Evolutionary conservation across 2,329 filamentous ascomycete species (phyloP).

Genomic region (Cladosporium sp.): DNA sequence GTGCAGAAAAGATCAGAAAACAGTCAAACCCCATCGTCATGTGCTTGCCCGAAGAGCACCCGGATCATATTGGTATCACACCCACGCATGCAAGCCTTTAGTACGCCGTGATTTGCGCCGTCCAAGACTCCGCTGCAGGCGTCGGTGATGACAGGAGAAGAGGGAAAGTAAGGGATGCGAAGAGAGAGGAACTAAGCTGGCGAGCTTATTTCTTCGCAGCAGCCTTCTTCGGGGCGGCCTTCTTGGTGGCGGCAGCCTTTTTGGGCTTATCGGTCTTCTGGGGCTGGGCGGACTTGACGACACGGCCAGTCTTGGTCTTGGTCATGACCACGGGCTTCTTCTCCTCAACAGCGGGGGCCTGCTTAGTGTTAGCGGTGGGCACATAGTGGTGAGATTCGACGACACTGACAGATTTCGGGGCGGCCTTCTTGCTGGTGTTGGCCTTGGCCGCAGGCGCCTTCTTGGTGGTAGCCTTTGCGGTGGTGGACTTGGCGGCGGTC

Average conservation of each 20-base stretch:
- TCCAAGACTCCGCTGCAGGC: background rate
- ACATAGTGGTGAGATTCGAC: background rate
- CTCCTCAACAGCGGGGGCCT: slow-evolving; percentile 65
- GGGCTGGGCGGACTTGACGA: slow-evolving; percentile 64
- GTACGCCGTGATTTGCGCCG: slow-evolving; percentile 6
- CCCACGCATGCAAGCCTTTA: slow-evolving; percentile 8
- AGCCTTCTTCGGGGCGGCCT: slow-evolving; percentile 15
- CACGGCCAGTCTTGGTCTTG: slow-evolving; percentile 84
- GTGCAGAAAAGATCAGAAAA: slow-evolving; percentile 1
- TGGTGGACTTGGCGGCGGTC: slow-evolving; percentile 23
- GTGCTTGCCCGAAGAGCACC: slow-evolving; percentile 7
- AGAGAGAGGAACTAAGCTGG: background rate
- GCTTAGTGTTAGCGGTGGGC: slow-evolving; percentile 17
- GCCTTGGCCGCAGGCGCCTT: slow-evolving; percentile 34
- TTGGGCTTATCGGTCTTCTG: slow-evolving; percentile 25
- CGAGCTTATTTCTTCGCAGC: slow-evolving; percentile 14
- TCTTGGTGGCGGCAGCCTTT: slow-evolving; percentile 13
- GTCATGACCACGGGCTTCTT: slow-evolving; percentile 62
- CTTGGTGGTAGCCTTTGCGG: slow-evolving; percentile 17
- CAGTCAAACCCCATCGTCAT: slow-evolving; percentile 3
- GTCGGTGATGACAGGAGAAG: slow-evolving; percentile 1
- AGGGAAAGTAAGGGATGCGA: background rate
- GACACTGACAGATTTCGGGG: slow-evolving; percentile 37
- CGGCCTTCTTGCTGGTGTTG: slow-evolving; percentile 45
- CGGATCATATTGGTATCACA: slow-evolving; percentile 11